Evolutionary conservation across 176 grass and related monocot genomes (phyloP), one percentile per base, ranked within the genome.

Genomic region (Musa troglodytarum): DNA sequence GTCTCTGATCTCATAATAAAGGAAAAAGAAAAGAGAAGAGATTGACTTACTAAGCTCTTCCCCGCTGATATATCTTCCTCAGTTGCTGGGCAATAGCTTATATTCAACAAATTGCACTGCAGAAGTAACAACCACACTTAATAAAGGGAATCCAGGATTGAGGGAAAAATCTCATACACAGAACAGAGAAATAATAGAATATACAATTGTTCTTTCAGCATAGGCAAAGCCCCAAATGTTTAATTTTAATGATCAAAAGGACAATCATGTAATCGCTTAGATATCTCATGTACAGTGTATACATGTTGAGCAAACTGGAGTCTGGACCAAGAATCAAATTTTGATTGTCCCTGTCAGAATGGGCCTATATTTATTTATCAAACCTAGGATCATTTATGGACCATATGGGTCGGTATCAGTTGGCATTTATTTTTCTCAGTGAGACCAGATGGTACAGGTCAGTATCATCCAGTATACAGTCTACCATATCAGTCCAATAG

Each of bases 41-140:
- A 49, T 49, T 17, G 75, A 88, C 79, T 74, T 86, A 96, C 93
- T 77, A 96, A 90, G 66, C 54, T 83, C 78, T 85, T 88, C 49
- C 53, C 74, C 49, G 61, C 72, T 72, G 83, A 86, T 82, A 88
- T 86, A 68, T 76, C 74, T 83, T 92, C 51, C 78, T 96, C 93
- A 17, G 89, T 92, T 81, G 89, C 54, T 85, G 89, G 93, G 51
- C 93, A 96, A 83, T 96, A 92, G 85, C 93, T 96, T 86, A 96
- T 90, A 86, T 96, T 96, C 50, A 96, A 83, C 17, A 96, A 88
- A 81, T 84, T 78, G 72, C 93, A 96, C 93, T 96, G 77, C 53
- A 69, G 53, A 69, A 68, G 77, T 76, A 10, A 71, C 19, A 52
- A 29, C 3, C 26, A 1, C 9, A 55, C 10, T 21, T 52, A 53